Base-by-base conservation (phyloP, 306 rosid genomes). In the Hippophae rhamnoides region DNA sequence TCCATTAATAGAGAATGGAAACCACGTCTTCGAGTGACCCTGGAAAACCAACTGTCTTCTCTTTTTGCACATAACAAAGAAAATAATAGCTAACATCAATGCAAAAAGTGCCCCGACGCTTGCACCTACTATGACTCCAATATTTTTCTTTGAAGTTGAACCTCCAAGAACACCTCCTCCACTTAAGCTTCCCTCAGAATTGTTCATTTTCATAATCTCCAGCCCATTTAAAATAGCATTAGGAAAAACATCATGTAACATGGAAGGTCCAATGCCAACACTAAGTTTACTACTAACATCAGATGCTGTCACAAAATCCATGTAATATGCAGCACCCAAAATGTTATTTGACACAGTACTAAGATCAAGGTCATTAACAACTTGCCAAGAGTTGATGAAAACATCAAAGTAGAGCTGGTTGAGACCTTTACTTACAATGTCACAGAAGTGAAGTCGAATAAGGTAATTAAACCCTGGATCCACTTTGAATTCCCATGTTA, bases 201-300 rank as follows among this genome's bases (percentile, higher is more conserved):
- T 83, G 81, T 75, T 87, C 80, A 87, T 74, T 80, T 90, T 90
- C 95, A 90, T 76, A 60, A 90, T 79, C 84, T 90, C 98, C 57
- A 90, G 78, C 45, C 98, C 98, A 81, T 90, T 90, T 54, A 90
- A 72, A 66, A 90, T 90, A 54, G 89, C 98, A 66, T 83, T 81
- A 27, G 98, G 96, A 61, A 70, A 75, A 51, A 2, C 58, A 56
- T 49, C 61, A 23, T 62, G 50, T 48, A 74, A 0, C 48, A 70
- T 1, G 48, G 92, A 67, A 25, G 95, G 92, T 61, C 98, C 96
- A 63, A 90, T 70, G 66, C 95, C 83, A 11, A 90, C 81, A 47
- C 27, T 69, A 54, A 90, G 59, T 60, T 52, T 69, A 58, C 64
- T 61, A 60, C 63, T 69, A 26, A n/a, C 75, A 40, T 66, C 48